Evolutionary conservation across 768 basidiomycete species (phyloP), one percentile per base, ranked within the genome.

Genomic region (Xerocomus spinulosus): DNA sequence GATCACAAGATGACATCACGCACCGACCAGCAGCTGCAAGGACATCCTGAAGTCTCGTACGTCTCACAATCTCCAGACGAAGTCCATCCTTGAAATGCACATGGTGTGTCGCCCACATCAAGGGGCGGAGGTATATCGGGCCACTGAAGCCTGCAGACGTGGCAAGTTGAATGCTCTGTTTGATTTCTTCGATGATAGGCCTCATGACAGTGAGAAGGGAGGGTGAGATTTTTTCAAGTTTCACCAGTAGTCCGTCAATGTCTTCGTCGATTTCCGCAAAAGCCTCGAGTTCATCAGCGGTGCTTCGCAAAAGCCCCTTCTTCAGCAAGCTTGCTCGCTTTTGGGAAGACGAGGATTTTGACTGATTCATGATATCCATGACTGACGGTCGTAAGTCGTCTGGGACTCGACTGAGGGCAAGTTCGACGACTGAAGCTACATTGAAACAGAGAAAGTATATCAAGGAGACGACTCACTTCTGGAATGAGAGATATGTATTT

Each of bases 21-120:
- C 46, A 88, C 88, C 89, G 76, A 56, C 90, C 90, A 45, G 87
- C 90, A n/a, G 78, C 80, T 25, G 88, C 90, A 17, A 92, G 75
- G 8, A 89, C 74, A 47, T 91, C 88, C 2, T 71, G 68, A 17
- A 75, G 76, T 60, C 84, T 89, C 54, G 73, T 79, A 43, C 77
- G 79, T 49, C 80, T 74, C 10, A 83, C 81, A 1, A 91, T 80
- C 56, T 91, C 88, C 41, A 93, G 74, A 38, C 88, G 72, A 26
- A 92, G 71, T 0, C 91, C 91, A 40, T 83, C 78, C 30, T 79
- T 80, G 71, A 89, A 88, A 56, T 83, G 73, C 1, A 70, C 62
- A 51, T 79, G 79, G 51, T 85, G 83, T 46, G 70, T 74, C 12
- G 80, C 80, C 21, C 88, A 71, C 82, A 90, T 86, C 23, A 91